A percentile compares a stretch with the other conserved stretches of the same genome.
phyloP scores from a whole-genome alignment of 306 rosid genomes.

The Phaseolus lunatus region DNA sequence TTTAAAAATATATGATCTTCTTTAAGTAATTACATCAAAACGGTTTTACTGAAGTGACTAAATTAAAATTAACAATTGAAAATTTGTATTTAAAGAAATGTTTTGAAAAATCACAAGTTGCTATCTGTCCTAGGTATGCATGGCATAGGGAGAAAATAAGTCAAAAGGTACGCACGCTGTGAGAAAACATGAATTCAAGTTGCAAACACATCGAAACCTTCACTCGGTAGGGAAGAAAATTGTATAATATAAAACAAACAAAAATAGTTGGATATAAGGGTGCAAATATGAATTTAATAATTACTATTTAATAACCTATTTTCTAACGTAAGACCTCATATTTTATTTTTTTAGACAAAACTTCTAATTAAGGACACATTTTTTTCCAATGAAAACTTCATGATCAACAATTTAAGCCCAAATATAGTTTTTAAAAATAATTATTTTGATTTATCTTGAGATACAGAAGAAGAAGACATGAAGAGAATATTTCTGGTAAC shows the following conservation, averaged over 20 bases:
- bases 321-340: background rate
- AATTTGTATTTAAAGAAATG: too few relatives aligned
- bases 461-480: background rate
- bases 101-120: background rate
- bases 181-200: slow-evolving; percentile 5
- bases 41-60: too few relatives aligned
- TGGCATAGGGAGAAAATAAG: background rate
- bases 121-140: background rate
- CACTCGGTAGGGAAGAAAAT: background rate
- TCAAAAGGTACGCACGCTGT: slow-evolving; percentile 6
- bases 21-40: too few relatives aligned
- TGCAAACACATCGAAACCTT: background rate
- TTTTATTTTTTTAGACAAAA: too few relatives aligned
- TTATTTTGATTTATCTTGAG: background rate
- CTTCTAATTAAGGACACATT: too few relatives aligned
- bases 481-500: background rate
- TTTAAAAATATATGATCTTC: too few relatives aligned
- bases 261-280: background rate
- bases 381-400: too few relatives aligned
- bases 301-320: background rate
- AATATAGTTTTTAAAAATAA: background rate
- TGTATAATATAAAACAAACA: background rate
- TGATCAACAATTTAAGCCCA: background rate
- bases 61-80: too few relatives aligned
- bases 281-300: background rate